Conservation (phyloP, 1,284 basidiomycete species). For the Rhodotorula sp. region DNA sequence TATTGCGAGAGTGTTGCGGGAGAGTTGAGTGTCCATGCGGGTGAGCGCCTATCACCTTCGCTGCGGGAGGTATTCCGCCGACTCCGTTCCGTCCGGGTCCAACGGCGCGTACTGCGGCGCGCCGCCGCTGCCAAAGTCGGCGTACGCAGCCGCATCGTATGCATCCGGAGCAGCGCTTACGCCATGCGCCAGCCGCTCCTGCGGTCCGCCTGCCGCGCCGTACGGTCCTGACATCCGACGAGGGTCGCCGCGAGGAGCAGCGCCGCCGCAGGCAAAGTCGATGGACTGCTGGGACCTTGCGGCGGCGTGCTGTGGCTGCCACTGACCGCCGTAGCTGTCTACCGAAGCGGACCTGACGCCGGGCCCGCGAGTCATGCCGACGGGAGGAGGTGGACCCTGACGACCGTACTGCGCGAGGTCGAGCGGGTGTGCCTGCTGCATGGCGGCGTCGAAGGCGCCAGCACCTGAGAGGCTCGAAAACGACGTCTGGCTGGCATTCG, state of each 20-base stretch:
- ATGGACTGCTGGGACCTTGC: neutral
- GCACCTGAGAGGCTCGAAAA: neutral
- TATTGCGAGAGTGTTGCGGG: too few species aligned
- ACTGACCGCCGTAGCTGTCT: neutral
- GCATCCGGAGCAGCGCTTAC: neutral
- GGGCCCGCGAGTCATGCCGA: too few species aligned
- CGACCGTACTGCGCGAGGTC: slow-evolving; percentile 3
- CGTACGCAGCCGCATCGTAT: neutral
- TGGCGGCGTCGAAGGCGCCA: slow-evolving; percentile 4
- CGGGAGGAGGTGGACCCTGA: too few species aligned
- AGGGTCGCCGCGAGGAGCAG: too few species aligned
- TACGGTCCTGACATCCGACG: too few species aligned
- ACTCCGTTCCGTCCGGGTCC: neutral
- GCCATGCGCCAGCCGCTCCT: neutral
- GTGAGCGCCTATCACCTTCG: neutral
- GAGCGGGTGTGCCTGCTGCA: neutral
- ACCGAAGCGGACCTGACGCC: neutral
- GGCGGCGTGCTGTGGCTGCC: neutral
- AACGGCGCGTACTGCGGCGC: neutral
- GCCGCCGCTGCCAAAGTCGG: neutral
- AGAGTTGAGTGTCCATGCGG: too few species aligned
- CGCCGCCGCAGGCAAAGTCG: neutral
- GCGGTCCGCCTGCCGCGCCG: neutral
- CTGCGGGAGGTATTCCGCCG: neutral
- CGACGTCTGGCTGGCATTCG: slow-evolving; percentile 12